Evolutionary conservation across 2,329 filamentous ascomycete genomes (phyloP).

Genomic region (Apiospora aurea): DNA sequence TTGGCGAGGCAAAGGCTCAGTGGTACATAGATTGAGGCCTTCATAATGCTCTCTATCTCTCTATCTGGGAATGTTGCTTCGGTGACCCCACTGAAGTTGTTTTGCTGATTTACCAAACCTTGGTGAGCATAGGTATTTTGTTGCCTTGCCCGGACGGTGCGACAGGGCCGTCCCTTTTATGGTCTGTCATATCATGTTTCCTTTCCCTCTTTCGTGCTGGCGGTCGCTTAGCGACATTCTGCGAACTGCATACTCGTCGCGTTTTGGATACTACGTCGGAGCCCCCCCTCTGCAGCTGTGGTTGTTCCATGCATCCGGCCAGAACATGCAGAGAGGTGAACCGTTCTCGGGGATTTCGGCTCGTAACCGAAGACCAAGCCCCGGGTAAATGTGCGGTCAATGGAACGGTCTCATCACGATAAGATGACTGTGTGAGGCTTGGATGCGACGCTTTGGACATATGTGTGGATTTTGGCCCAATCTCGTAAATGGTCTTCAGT

Average conservation of each 20-base stretch:
- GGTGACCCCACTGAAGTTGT: background rate
- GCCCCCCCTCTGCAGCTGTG: background rate
- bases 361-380: background rate
- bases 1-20: conserved; percentile 33
- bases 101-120: background rate
- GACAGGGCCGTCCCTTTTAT: background rate
- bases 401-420: conserved; percentile 7
- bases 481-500: background rate
- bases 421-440: background rate
- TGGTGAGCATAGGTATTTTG: too few species aligned
- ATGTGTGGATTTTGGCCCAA: background rate
- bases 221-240: background rate
- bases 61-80: background rate
- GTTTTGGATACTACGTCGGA: background rate
- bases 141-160: background rate
- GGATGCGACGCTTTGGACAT: background rate
- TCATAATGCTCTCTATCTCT: conserved; percentile 29
- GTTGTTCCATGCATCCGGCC: background rate
- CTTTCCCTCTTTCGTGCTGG: background rate
- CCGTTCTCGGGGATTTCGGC: background rate
- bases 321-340: conserved; percentile 1
- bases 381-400: conserved; percentile 8
- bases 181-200: background rate
- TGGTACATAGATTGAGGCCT: conserved; percentile 30
- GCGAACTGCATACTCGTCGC: background rate